Percentiles rank a stretch among this genome's conserved stretches.
These are phyloP conservation scores for Talinum fruticosum DNA, from an alignment of 148 eudicot species.

Conservation along the genomic window DNA sequence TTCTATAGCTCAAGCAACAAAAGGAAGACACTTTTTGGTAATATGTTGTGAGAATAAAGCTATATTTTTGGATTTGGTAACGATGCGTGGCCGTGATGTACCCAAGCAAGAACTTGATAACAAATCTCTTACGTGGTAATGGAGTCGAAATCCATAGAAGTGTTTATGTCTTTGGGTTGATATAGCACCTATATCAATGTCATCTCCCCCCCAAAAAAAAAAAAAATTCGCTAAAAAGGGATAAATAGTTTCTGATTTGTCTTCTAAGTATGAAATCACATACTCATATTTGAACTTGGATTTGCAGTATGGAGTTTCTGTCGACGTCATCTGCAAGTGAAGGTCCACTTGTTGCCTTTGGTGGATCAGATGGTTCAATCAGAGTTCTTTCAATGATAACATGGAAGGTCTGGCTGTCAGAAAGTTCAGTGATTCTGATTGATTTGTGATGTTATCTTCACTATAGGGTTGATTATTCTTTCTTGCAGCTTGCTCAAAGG, in stretches of 20 bases:
- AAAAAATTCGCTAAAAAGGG: background rate
- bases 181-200: background rate
- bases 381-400: slow-evolving; percentile 97
- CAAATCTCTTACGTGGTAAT: slow-evolving; percentile 83
- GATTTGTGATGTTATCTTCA: slow-evolving; percentile 10
- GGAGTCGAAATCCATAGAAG: background rate
- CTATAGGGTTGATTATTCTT: slow-evolving; percentile 15
- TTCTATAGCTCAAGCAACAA: slow-evolving; percentile 82
- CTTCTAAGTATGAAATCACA: background rate
- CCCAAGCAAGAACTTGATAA: slow-evolving; percentile 96
- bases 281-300: background rate
- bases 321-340: slow-evolving; percentile 60
- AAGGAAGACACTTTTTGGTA: slow-evolving; percentile 95
- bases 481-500: slow-evolving; percentile 87
- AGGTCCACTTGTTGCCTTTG: slow-evolving; percentile 97
- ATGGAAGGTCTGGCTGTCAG: slow-evolving; percentile 68
- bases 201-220: background rate
- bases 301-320: slow-evolving; percentile 94
- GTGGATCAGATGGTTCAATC: slow-evolving; percentile 95
- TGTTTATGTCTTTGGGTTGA: background rate
- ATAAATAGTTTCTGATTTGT: background rate
- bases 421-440: slow-evolving; percentile 8
- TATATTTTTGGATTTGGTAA: slow-evolving; percentile 90
- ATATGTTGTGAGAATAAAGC: slow-evolving; percentile 97
- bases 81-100: slow-evolving; percentile 99